Conservation (phyloP, 352 stramenopile species). For the Phytopythium mirpurense region DNA sequence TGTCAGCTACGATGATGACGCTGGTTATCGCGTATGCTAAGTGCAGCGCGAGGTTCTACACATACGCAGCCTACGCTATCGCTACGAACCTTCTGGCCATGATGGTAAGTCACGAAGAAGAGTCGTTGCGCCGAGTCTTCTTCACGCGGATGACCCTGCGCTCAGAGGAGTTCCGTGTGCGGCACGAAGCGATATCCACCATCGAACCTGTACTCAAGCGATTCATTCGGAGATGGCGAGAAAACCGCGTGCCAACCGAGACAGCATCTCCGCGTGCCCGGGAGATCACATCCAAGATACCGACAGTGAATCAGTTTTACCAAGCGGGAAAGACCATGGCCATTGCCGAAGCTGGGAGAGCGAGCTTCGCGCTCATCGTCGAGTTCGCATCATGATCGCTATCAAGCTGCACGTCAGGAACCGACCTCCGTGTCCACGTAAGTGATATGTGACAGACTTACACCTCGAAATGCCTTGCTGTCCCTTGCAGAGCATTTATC, state of each 20-base stretch:
- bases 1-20: slow-evolving; percentile 7
- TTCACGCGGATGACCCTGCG: slow-evolving; percentile 36
- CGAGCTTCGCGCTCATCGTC: slow-evolving; percentile 13
- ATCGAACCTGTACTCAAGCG: slow-evolving; percentile 20
- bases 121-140: slow-evolving; percentile 40
- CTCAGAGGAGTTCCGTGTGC: slow-evolving; percentile 26
- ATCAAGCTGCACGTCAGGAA: not conserved
- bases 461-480: too few species aligned
- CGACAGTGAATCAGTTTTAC: slow-evolving; percentile 24
- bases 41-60: slow-evolving; percentile 12
- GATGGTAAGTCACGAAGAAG: slow-evolving; percentile 44
- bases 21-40: slow-evolving; percentile 5
- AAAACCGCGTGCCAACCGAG: not conserved
- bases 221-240: slow-evolving; percentile 8
- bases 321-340: slow-evolving; percentile 21
- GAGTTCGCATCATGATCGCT: slow-evolving; percentile 1
- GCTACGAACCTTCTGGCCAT: slow-evolving; percentile 31
- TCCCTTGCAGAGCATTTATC: not conserved
- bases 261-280: not conserved
- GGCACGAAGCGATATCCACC: slow-evolving; percentile 23
- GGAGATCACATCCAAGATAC: slow-evolving; percentile 11
- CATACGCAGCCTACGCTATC: slow-evolving; percentile 24
- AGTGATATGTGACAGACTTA: not conserved
- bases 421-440: not conserved
- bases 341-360: slow-evolving; percentile 13